These are phyloP conservation scores for Boletus mariae DNA, from an alignment of 1,284 basidiomycete species.

Conservation along the genomic window DNA sequence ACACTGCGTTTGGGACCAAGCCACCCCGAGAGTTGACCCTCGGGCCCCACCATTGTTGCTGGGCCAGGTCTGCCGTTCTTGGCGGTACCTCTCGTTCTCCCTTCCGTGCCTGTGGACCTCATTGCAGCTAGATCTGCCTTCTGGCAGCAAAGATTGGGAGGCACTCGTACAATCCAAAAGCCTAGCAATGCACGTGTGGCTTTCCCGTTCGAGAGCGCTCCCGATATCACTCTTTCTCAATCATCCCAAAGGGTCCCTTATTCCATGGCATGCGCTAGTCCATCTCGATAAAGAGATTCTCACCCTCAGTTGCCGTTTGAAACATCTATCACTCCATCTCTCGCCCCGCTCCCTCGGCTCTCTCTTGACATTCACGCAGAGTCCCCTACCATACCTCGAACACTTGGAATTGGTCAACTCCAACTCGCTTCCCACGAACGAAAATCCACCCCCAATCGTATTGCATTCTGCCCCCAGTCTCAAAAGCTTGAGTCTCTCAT, in stretches of 20 bases:
- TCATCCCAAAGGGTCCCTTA: constrained; percentile 22
- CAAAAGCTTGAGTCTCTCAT: constrained; percentile 27
- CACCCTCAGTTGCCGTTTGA: constrained; percentile 21
- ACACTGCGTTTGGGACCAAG: constrained; percentile 16
- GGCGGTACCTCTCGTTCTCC: constrained; percentile 29
- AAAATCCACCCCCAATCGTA: constrained; percentile 24
- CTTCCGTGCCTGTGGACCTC: constrained; percentile 27
- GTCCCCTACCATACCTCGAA: constrained; percentile 21
- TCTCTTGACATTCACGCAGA: constrained; percentile 31
- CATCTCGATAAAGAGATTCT: constrained; percentile 32
- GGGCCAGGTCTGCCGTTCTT: constrained; percentile 29
- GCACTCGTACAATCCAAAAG: constrained; percentile 25
- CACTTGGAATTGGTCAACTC: constrained; percentile 28
- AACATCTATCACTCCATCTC: constrained; percentile 22
- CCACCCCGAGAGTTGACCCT: constrained; percentile 11
- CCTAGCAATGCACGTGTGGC: constrained; percentile 28
- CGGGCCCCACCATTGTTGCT: constrained; percentile 23
- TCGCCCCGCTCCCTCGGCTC: constrained; percentile 25
- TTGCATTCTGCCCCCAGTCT: constrained; percentile 30
- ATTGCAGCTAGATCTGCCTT: constrained; percentile 26
- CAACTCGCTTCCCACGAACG: constrained; percentile 25
- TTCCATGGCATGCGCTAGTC: constrained; percentile 30
- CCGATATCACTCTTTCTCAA: constrained; percentile 27
- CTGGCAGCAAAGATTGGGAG: constrained; percentile 22
- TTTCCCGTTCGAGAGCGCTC: constrained; percentile 30